Evolutionary conservation across 352 stramenopile genomes (phyloP), one percentile per base, ranked within the genome.

Genomic region (Globisporangium abappressorium): DNA sequence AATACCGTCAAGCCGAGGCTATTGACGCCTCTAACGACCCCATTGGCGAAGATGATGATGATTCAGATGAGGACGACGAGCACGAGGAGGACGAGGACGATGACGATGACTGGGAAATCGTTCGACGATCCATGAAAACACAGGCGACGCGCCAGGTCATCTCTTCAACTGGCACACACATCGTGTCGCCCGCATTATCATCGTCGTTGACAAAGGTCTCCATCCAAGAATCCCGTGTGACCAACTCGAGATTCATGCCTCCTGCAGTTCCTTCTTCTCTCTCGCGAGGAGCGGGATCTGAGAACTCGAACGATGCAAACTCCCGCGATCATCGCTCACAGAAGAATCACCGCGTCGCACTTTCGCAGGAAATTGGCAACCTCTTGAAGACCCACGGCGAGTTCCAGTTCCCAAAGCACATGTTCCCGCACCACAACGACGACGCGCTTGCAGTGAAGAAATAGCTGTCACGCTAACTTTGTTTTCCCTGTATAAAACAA

Each of bases 91-190:
- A 56, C n/a, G 64, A 67, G 7, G 56, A 69, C 28, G 71, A 74
- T 15, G 65, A 70, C 3, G 63, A 76, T 14, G 75, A 87, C 34
- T 87, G 77, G 79, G 75, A 81, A 69, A 64, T 71, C 57, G 77
- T 68, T 65, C 74, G 55, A 18, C 57, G 12, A 70, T 87, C 62
- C 76, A 82, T 66, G 22, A 64, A 64, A 60, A 58, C 53, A 5
- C 67, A 66, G 18, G 59, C 61, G 30, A 41, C 67, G 70, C n/a
- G 11, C 36, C 69, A 70, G 62, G 33, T 49, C 20, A 9, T 18
- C 18, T 7, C 18, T 7, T 60, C 30, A 9, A 60, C 2, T 15
- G 20, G 41, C 41, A 20, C 9, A n/a, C 28, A n/a, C 8, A 34
- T 43, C 20, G 26, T 36, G 33, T 47, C 56, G 15, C 43, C 28